Conservation (phyloP, 75 land plant species). For the Sequoiadendron giganteum region DNA sequence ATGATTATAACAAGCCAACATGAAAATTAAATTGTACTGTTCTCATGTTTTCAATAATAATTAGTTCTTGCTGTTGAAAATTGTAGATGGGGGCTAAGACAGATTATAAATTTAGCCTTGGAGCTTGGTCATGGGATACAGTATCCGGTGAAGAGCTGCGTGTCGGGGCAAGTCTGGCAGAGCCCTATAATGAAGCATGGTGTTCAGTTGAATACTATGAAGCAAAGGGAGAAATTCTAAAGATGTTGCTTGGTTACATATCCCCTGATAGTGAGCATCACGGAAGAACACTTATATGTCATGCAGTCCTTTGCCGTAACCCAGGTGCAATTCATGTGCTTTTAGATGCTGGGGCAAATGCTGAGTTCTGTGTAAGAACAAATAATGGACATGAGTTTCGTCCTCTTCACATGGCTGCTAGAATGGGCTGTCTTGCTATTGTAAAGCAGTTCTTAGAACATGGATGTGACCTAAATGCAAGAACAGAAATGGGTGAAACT, state of each 20-base stretch:
- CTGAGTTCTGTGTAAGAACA: slow-evolving; percentile 34
- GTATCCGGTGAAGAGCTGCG: slow-evolving; percentile 46
- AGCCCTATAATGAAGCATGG: slow-evolving; percentile 56
- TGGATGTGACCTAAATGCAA: slow-evolving; percentile 32
- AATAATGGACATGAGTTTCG: slow-evolving; percentile 29
- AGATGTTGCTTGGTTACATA: slow-evolving; percentile 32
- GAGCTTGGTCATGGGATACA: slow-evolving; percentile 67
- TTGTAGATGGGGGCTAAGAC: slow-evolving; percentile 51
- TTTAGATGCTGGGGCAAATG: slow-evolving; percentile 46
- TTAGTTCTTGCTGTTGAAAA: neutral
- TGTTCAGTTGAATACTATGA: slow-evolving; percentile 64
- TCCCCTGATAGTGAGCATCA: slow-evolving; percentile 30
- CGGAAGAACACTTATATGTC: slow-evolving; percentile 46
- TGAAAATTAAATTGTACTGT: neutral
- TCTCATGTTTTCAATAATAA: slow-evolving; percentile 5
- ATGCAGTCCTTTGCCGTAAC: slow-evolving; percentile 53
- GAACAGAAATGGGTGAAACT: slow-evolving; percentile 42
- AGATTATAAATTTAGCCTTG: slow-evolving; percentile 29
- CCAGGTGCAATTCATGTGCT: slow-evolving; percentile 29
- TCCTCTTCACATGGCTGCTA: slow-evolving; percentile 49
- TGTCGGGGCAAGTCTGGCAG: slow-evolving; percentile 58
- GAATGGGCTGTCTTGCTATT: slow-evolving; percentile 26
- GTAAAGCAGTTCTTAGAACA: slow-evolving; percentile 27
- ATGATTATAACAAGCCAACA: neutral
- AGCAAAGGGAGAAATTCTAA: slow-evolving; percentile 35